These are phyloP conservation scores for Wickerhamomyces hampshirensis DNA, from an alignment of 805 yeast species.

Conservation along the genomic window DNA sequence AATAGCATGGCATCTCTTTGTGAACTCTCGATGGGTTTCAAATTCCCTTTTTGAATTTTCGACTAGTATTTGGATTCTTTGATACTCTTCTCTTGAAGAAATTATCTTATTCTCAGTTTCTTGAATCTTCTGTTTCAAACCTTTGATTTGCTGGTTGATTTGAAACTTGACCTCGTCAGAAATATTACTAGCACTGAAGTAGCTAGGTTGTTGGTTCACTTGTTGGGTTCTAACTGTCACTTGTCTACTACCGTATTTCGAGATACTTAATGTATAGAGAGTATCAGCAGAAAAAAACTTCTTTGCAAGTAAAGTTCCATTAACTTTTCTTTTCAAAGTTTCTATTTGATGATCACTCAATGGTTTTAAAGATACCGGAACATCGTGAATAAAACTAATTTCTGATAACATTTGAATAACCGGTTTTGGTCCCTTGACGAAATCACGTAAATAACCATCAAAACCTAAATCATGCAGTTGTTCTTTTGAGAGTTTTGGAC, in stretches of 20 bases:
- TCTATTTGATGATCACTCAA: slow-evolving; percentile 37
- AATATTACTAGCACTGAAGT: slow-evolving; percentile 20
- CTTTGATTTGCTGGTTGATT: slow-evolving; percentile 13
- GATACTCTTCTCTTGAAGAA: slow-evolving; percentile 3
- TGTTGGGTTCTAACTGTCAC: slow-evolving; percentile 21
- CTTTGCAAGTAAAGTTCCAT: slow-evolving; percentile 42
- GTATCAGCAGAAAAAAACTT: slow-evolving; percentile 59
- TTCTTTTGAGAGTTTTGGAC: slow-evolving; percentile 26
- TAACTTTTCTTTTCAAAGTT: slow-evolving; percentile 27
- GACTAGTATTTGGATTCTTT: no score
- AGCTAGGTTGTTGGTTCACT: slow-evolving; percentile 5
- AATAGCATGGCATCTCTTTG: slow-evolving; percentile 7
- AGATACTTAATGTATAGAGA: slow-evolving; percentile 45
- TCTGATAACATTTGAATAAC: slow-evolving; percentile 72
- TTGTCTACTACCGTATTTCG: slow-evolving; percentile 62
- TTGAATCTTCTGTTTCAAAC: slow-evolving; percentile 8
- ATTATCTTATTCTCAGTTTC: slow-evolving; percentile 8
- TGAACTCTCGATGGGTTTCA: slow-evolving; percentile 3
- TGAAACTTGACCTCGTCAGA: slow-evolving; percentile 16
- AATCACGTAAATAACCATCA: slow-evolving; percentile 74
- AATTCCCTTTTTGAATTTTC: slow-evolving; percentile 1
- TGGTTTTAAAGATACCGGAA: slow-evolving; percentile 59
- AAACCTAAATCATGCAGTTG: slow-evolving; percentile 54
- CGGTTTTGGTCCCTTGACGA: slow-evolving; percentile 63
- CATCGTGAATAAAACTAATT: slow-evolving; percentile 40